Evolutionary conservation across 106 monocot species (phyloP), one percentile per base, ranked within the genome.

Genomic region (Ottelia alismoides): DNA sequence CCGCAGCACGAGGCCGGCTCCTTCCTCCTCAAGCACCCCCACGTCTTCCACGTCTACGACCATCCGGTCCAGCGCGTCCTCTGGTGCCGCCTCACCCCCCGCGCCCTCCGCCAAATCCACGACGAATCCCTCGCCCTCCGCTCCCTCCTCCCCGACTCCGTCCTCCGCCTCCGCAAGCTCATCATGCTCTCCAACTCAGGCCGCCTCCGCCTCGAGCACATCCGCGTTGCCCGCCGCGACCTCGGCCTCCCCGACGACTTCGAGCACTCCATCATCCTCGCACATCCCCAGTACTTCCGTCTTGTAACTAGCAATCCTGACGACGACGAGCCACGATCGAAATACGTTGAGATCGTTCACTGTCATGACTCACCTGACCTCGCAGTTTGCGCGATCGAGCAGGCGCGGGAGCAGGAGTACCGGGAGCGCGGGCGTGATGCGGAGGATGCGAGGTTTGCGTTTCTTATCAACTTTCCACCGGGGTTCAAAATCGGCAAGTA

Each of bases 401-500:
- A 28, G 23, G 66, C 71, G 0, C 65, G 96, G 26, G 89, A 98
- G 74, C 47, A 26, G 22, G 85, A 82, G 63, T 85, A 85, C 72
- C 64, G 96, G 3, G 32, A n/a, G 4, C 35, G 67, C 2, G 89
- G 82, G 18, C 25, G 59, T 12, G 79, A 72, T 31, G 78, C 81
- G 17, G 89, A 89, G 66, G 96, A 98, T 51, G 65, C 74, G 19
- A 40, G 96, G 20, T 98, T 98, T 57, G 66, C 89, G 16, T 98
- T 98, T 63, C 49, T 72, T 10, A 63, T 83, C 16, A 76, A 75
- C 17, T 98, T 85, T 60, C 96, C 96, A 10, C 96, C 90, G 0
- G 96, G 96, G 10, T 90, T 98, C 61, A 90, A 98, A 71, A 90
- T 90, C 46, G 89, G 96, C 40, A 86, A 98, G 74, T 85, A 82